phyloP scores from a whole-genome alignment of 306 rosid species.

The Mucuna pruriens region DNA sequence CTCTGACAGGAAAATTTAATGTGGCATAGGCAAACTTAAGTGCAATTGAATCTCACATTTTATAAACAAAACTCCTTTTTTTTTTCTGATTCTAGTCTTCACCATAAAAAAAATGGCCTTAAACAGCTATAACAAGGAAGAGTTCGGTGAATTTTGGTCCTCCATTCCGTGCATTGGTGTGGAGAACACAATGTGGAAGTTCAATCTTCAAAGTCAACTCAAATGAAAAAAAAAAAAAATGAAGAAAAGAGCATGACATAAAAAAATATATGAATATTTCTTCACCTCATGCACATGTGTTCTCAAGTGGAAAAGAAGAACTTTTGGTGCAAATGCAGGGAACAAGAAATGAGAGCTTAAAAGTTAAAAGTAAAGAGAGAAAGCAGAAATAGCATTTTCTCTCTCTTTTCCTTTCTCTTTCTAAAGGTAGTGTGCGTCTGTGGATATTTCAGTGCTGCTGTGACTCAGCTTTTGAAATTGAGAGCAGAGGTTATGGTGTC shows the following conservation, averaged over 20 bases:
- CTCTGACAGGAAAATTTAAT: neutral
- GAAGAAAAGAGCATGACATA: neutral
- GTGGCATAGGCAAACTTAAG: neutral
- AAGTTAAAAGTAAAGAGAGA: slow-evolving; percentile 32
- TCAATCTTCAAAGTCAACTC: slow-evolving; percentile 32
- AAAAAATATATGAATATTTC: slow-evolving; percentile 3
- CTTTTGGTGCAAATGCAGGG: slow-evolving; percentile 27
- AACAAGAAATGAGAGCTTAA: neutral
- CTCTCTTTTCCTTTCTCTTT: slow-evolving; percentile 23
- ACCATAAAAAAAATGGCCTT: slow-evolving; percentile 26
- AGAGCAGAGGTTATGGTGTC: slow-evolving; percentile 68
- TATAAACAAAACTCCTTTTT: neutral
- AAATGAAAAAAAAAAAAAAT: neutral
- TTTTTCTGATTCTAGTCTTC: neutral
- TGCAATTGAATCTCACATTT: slow-evolving; percentile 21
- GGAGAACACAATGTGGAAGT: slow-evolving; percentile 24
- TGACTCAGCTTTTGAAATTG: slow-evolving; percentile 38
- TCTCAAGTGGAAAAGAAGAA: slow-evolving; percentile 10
- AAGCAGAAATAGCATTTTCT: slow-evolving; percentile 27
- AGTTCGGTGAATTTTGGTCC: neutral
- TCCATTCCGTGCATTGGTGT: slow-evolving; percentile 15
- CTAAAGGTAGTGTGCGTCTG: slow-evolving; percentile 35
- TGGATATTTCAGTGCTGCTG: slow-evolving; percentile 14
- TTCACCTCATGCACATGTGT: slow-evolving; percentile 44
- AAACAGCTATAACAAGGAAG: neutral